Evolutionary conservation across 2,329 filamentous ascomycete species (phyloP).

Genomic region (Fusarium sp.): DNA sequence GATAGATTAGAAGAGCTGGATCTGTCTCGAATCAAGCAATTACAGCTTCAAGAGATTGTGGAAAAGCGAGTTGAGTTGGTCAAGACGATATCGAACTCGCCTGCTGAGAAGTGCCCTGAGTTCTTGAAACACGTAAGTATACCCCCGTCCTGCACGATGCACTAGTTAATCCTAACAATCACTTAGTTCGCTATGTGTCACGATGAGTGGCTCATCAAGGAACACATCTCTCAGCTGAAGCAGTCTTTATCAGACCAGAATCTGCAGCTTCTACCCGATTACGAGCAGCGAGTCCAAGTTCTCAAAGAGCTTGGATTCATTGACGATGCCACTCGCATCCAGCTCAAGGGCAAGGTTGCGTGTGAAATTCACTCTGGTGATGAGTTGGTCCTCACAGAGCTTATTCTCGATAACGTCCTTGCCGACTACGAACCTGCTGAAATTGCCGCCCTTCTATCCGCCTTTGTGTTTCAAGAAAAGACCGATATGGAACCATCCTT

Average conservation of each 20-base stretch:
- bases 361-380: slow-evolving; percentile 98
- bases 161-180: slow-evolving; percentile 46
- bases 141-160: neutral
- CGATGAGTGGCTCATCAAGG: slow-evolving; percentile 95
- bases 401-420: slow-evolving; percentile 96
- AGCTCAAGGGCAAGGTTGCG: slow-evolving; percentile 97
- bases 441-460: slow-evolving; percentile 91
- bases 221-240: slow-evolving; percentile 89
- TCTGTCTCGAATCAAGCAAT: slow-evolving; percentile 82
- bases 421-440: slow-evolving; percentile 96
- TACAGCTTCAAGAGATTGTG: slow-evolving; percentile 83
- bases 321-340: slow-evolving; percentile 86
- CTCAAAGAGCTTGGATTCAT: slow-evolving; percentile 93
- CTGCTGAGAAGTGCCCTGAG: slow-evolving; percentile 76
- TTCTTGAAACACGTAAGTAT: slow-evolving; percentile 87
- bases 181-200: slow-evolving; percentile 92
- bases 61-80: slow-evolving; percentile 76
- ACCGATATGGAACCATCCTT: slow-evolving; percentile 84
- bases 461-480: slow-evolving; percentile 98
- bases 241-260: slow-evolving; percentile 96
- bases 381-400: slow-evolving; percentile 93
- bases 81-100: slow-evolving; percentile 70
- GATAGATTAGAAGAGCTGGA: slow-evolving; percentile 87
- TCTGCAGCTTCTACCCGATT: slow-evolving; percentile 93
- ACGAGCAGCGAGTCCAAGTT: slow-evolving; percentile 93